Conservation (phyloP, 177 flowering plant species). For the Vitis hybrid region DNA sequence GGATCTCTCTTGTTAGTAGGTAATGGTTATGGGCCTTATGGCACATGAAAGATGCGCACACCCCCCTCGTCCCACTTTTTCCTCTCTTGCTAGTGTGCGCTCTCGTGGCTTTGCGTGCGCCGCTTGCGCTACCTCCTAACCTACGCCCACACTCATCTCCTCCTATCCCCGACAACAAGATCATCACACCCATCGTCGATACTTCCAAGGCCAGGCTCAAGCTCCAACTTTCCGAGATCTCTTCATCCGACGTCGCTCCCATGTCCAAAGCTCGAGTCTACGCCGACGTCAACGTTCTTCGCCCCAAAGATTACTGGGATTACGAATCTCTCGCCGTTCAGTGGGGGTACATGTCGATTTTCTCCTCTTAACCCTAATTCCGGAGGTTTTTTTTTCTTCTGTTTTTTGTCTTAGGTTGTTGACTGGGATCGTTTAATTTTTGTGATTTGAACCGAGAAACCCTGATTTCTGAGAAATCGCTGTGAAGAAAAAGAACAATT, state of each 20-base stretch:
- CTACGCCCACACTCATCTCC: conserved; percentile 18
- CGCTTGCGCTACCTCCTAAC: conserved; percentile 32
- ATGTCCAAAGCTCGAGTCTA: conserved; percentile 64
- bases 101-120: conserved; percentile 39
- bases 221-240: conserved; percentile 12
- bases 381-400: background rate
- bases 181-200: background rate
- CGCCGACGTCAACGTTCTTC: conserved; percentile 52
- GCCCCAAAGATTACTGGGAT: conserved; percentile 66
- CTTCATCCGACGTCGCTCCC: conserved; percentile 3
- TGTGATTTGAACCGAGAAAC: background rate
- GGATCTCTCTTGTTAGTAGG: too few relatives aligned
- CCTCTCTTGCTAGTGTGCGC: conserved; percentile 38
- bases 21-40: background rate
- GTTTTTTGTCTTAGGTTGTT: background rate
- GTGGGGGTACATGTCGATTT: conserved; percentile 49
- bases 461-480: too few relatives aligned
- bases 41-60: conserved; percentile 33
- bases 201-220: background rate
- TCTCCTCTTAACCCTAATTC: background rate
- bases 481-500: too few relatives aligned
- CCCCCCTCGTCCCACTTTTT: conserved; percentile 6
- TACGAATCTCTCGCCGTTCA: conserved; percentile 63
- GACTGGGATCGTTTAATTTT: background rate
- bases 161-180: background rate